Base-by-base conservation (phyloP, 371 early-diverging fungal genomes). In the Umbelopsis sp. region DNA sequence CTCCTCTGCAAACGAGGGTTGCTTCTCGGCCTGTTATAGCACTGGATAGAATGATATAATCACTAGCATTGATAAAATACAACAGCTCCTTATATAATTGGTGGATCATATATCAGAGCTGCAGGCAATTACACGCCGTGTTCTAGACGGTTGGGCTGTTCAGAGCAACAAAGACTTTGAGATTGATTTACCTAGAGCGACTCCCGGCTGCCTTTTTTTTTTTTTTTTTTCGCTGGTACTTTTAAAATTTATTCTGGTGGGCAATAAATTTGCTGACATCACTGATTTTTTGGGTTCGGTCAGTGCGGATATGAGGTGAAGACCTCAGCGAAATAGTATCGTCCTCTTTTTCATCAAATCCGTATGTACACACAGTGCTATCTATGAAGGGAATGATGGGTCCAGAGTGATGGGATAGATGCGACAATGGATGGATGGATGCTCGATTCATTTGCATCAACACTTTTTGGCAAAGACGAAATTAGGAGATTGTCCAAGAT, bases 371-470 rank as follows among this genome's bases (percentile, higher is more conserved):
- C 35, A 35, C 12, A 25, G 29, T 29, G 11, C 29, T 11, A 57
- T 57, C 18, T 57, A 35, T 57, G 57, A 41, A 41, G 29, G 57
- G 57, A 32, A 57, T 57, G 35, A 29, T 35, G 35, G 57, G 29
- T 24, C 37, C 35, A 25, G 38, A 35, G 29, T 4, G 53, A 52
- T 50, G 44, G 3, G 41, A 52, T 52, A 37, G 41, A 66, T 66
- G 44, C 32, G 35, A n/a, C 50, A 63, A 63, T 69, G 41, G 68
- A 51, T 63, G 64, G 69, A 69, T 63, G 63, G 64, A 29, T 57
- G 48, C 48, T 48, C 48, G 48, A 18, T 16, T 16, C 1, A 48
- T 48, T 12, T 48, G 7, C 12, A 10, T 7, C 41, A 12, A 41
- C 57, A 29, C 18, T 14, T 18, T 57, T 57, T 57, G 29, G 35